Base-by-base conservation (phyloP, 768 basidiomycete species). In the Cystobasidium onofrii region DNA sequence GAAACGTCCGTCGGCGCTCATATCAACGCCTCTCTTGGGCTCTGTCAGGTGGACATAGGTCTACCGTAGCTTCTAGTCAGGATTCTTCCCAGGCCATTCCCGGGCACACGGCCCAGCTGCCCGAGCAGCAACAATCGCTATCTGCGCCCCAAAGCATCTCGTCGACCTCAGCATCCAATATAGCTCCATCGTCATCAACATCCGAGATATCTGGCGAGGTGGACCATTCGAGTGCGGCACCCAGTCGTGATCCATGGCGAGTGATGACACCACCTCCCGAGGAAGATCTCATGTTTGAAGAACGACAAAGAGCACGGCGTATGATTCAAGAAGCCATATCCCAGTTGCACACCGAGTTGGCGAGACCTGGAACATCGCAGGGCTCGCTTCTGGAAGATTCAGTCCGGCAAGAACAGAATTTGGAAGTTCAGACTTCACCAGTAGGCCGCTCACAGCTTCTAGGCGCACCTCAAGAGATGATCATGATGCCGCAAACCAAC, bases 241-340 rank as follows among this genome's bases (percentile, higher is more conserved):
- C 9, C 15, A 50, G 46, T 50, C 46, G 46, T 20, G 46, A 50
- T 50, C 46, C 46, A 15, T 50, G 46, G 46, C 46, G 46, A 15
- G n/a, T 39, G 9, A 61, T 64, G 63, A 43, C 31, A 27, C 63
- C 63, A 46, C 33, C 63, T 23, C 39, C 36, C 4, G 63, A 64
- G 3, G 27, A 41, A 13, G 63, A 64, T 64, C 17, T 36, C 36
- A 64, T 64, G 63, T 64, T 36, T 23, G 63, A 64, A 64, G 63
- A 64, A 46, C 10, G 63, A 64, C 63, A 64, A 27, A 34, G 63
- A 34, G 63, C 63, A 12, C 31, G 63, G 6, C 63, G 63, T 12
- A 12, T 64, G 25, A 25, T 64, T 39, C 33, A 64, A 64, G 63
- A 27, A 46, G 36, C 63, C 15, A 6, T 64, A 36, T 12, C 44